A percentile compares a stretch with the other conserved stretches of the same genome.
Evolutionary conservation across 176 grass and related monocot species (phyloP).

Genomic region (Puya raimondii): DNA sequence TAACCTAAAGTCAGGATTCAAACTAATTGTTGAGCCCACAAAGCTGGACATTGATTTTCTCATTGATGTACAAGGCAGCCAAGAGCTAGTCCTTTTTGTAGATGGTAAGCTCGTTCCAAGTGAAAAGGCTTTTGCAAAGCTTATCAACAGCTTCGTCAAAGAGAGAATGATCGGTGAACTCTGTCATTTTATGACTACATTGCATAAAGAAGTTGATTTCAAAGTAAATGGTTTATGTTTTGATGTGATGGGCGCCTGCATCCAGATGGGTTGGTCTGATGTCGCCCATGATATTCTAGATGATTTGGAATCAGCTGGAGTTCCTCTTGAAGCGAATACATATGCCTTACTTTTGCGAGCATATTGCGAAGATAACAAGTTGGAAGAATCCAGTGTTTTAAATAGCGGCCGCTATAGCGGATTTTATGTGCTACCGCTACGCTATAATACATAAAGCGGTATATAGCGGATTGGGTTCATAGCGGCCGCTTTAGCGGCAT

Average conservation of each 20-base stretch:
- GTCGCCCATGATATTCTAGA: constrained; percentile 68
- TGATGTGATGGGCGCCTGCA: constrained; percentile 48
- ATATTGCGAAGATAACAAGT: constrained; percentile 51
- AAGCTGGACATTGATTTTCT: constrained; percentile 49
- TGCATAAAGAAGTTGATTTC: constrained; percentile 29
- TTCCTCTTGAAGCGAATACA: constrained; percentile 28
- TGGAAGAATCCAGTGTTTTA: constrained; percentile 57
- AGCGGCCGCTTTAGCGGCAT: too few species aligned
- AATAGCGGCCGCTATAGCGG: too few species aligned
- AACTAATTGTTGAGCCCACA: constrained; percentile 50
- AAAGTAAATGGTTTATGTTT: constrained; percentile 24
- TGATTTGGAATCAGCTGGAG: constrained; percentile 41
- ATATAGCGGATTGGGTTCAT: too few species aligned
- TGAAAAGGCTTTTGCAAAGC: constrained; percentile 65
- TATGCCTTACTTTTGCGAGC: constrained; percentile 59
- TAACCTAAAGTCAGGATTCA: constrained; percentile 57
- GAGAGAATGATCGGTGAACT: constrained; percentile 44
- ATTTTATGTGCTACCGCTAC: too few species aligned
- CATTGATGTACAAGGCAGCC: constrained; percentile 26
- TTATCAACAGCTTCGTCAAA: constrained; percentile 57
- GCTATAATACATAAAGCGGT: too few species aligned
- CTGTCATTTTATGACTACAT: constrained; percentile 46
- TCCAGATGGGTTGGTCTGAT: constrained; percentile 74
- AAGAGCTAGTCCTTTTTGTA: constrained; percentile 30
- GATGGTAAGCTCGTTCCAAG: constrained; percentile 46